Conservation (phyloP, 345 rosid species). For the Dipteronia sinensis region DNA sequence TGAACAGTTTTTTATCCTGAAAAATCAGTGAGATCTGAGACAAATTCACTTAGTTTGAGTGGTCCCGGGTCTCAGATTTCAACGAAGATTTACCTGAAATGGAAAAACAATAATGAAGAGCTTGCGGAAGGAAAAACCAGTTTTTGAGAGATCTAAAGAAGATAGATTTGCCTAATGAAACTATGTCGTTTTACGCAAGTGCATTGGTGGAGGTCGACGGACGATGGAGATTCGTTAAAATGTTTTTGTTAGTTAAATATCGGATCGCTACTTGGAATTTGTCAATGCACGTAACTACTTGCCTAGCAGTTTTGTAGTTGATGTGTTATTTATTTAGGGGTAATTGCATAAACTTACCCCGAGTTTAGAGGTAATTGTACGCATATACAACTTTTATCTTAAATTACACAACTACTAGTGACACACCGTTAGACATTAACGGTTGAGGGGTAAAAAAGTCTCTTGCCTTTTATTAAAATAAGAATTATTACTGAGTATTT, state of each 20-base stretch:
- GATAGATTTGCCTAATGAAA: not conserved
- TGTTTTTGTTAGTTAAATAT: not conserved
- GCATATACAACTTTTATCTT: too few species aligned
- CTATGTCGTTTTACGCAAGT: not conserved
- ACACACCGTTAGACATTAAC: too few species aligned
- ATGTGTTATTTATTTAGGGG: not conserved
- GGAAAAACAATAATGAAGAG: not conserved
- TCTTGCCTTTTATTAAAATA: too few species aligned
- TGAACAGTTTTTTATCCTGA: not conserved
- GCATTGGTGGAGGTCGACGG: not conserved
- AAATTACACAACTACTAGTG: too few species aligned
- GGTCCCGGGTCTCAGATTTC: not conserved
- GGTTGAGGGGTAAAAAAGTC: too few species aligned
- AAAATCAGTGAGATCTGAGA: not conserved
- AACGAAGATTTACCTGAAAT: not conserved
- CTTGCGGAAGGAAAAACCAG: not conserved
- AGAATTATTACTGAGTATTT: too few species aligned
- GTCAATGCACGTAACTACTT: not conserved
- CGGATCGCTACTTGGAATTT: conserved; percentile 4
- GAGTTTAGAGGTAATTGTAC: too few species aligned
- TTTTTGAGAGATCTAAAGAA: not conserved
- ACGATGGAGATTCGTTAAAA: not conserved
- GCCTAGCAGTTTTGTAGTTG: not conserved
- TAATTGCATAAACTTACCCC: too few species aligned
- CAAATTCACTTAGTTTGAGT: not conserved